Evolutionary conservation across 148 eudicot genomes (phyloP).

Genomic region (Chenopodium quinoa): DNA sequence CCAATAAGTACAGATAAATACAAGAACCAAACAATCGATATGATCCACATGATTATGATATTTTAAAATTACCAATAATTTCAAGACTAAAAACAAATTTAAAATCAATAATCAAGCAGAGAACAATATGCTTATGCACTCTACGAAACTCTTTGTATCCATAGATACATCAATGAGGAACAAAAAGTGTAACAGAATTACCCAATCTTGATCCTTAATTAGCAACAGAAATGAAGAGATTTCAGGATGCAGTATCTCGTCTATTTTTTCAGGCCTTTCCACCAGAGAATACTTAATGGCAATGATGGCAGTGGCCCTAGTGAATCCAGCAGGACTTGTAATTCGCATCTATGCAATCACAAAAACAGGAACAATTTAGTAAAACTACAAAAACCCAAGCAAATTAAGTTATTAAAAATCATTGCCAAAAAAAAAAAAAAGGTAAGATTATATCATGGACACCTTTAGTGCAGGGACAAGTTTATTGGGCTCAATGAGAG

Average conservation of each 20-base stretch:
- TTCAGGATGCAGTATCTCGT: constrained; percentile 79
- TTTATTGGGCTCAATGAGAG: constrained; percentile 86
- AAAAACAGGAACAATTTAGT: constrained; percentile 10
- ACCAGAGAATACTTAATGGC: constrained; percentile 92
- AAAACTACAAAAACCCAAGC: not conserved
- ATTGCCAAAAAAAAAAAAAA: not conserved
- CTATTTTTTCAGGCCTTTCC: constrained; percentile 93
- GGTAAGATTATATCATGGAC: not conserved
- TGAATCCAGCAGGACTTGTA: constrained; percentile 78
- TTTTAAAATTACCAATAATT: not conserved
- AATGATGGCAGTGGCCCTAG: constrained; percentile 87
- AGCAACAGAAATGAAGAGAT: constrained; percentile 91
- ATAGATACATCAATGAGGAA: not conserved
- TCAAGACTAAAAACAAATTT: not conserved
- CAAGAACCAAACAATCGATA: not conserved
- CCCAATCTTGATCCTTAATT: constrained; percentile 92
- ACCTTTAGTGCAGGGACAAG: constrained; percentile 98
- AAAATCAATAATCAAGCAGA: not conserved
- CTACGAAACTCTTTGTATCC: not conserved
- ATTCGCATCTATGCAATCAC: constrained; percentile 54
- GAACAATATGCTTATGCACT: not conserved
- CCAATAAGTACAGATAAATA: not conserved
- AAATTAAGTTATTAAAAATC: not conserved
- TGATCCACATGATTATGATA: not conserved
- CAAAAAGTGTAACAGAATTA: constrained; percentile 27